Conservation (phyloP, 2,329 filamentous ascomycete species). For the Ophiostoma novo-ulmi region DNA sequence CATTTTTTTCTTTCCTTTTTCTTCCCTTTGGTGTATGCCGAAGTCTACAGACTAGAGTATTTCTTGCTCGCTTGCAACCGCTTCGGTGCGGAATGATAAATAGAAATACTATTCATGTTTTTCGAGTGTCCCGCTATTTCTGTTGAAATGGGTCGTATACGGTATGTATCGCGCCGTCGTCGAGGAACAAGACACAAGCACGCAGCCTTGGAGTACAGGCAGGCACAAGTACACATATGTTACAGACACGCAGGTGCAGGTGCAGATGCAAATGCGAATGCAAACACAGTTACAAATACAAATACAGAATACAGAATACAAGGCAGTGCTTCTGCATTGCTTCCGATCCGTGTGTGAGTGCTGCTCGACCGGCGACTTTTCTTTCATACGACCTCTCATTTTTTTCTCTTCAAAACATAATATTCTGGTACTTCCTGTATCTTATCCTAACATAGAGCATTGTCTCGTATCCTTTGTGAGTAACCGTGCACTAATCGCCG, state of each 20-base stretch:
- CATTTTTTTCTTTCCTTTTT: too few species aligned
- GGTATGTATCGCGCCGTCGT: too few species aligned
- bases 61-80: neutral
- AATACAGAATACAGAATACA: neutral
- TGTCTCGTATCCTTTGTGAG: neutral
- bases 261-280: neutral
- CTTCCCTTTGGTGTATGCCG: too few species aligned
- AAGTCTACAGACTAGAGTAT: neutral
- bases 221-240: neutral
- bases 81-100: neutral
- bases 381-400: too few species aligned
- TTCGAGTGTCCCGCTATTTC: too few species aligned
- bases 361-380: neutral
- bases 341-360: neutral
- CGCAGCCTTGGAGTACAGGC: neutral
- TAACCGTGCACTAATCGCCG: neutral
- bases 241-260: neutral
- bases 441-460: neutral
- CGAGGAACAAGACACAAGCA: neutral
- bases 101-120: neutral
- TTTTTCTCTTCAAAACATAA: neutral
- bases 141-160: too few species aligned
- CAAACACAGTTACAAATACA: neutral
- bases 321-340: neutral
- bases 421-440: too few species aligned